A percentile compares a stretch with the other conserved stretches of the same genome.
These are phyloP conservation scores for Plasmodium inui DNA, from an alignment of 169 alveolate species.

Conservation along the genomic window DNA sequence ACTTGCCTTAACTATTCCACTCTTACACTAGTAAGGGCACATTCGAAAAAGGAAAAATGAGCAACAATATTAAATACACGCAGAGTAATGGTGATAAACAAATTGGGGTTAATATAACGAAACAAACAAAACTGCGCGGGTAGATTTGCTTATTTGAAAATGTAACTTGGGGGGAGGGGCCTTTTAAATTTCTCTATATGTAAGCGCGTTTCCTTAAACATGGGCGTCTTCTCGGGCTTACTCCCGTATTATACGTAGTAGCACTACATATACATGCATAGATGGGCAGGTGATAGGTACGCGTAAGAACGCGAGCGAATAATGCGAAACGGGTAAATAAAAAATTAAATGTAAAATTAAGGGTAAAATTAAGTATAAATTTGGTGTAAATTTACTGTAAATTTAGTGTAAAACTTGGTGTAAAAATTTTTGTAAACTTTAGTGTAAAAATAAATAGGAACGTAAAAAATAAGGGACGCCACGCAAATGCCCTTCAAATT, in stretches of 20 bases:
- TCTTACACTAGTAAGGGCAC: conserved; percentile 26
- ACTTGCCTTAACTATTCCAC: conserved; percentile 11
- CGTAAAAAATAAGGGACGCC: neutral
- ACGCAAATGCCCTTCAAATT: conserved; percentile 10
- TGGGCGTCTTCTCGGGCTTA: neutral
- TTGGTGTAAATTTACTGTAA: no score
- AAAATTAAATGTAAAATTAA: neutral
- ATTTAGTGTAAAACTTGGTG: neutral
- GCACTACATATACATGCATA: neutral
- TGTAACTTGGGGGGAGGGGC: neutral
- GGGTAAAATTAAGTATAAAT: no score
- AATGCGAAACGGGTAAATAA: neutral
- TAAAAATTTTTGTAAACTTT: neutral
- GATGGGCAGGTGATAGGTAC: neutral
- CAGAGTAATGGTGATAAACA: neutral
- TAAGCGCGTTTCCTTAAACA: neutral
- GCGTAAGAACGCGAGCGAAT: neutral
- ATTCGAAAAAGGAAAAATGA: conserved; percentile 11
- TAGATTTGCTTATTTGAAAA: conserved; percentile 23
- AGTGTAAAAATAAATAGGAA: neutral
- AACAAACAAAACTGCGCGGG: conserved; percentile 35
- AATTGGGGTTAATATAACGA: neutral
- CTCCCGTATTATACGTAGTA: neutral
- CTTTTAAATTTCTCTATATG: neutral
- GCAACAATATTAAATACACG: conserved; percentile 12